Base-by-base conservation (phyloP, 805 yeast species). In the Lipomyces orientalis region DNA sequence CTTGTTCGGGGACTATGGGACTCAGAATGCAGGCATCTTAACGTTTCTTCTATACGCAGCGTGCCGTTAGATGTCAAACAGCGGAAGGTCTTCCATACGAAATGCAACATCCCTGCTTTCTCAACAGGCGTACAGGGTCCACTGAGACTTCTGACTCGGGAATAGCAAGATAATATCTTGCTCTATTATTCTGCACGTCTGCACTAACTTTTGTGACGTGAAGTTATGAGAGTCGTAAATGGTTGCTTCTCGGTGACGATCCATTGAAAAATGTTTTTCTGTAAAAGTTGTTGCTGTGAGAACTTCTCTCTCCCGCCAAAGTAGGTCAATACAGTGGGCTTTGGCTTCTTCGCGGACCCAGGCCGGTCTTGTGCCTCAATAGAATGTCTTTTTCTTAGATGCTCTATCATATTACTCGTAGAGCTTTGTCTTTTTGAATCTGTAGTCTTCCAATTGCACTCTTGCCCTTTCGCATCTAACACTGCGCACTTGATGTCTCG, bases 371-470 rank as follows among this genome's bases (percentile, higher is more conserved):
- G 52, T 12, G 52, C 52, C 52, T 49, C 52, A 49, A 49, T 49
- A 49, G 52, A 49, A 49, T 49, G 52, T 1, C n/a, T 39, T 39
- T 39, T 39, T 39, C 49, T 12, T 3, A 39, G 3, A 8, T 49
- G 52, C 52, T 49, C 22, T 49, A 8, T 49, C 52, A 8, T 49
- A 1, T 49, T 49, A 49, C 52, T 49, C 52, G 52, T 49, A 49
- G 52, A 49, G 22, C 52, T 49, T 49, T 49, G 52, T 49, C 22
- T n/a, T 49, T 49, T 49, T 49, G 52, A 49, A 49, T 49, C 52
- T 2, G 52, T 4, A 46, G 52, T 46, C 52, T 46, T 46, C 52
- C 52, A 34, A 46, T 46, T 49, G 22, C 52, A 49, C 52, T 49
- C 1, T 49, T 49, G 52, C 9, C 52, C 52, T 2, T 49, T 22